These are phyloP conservation scores for Plasmodium reichenowi DNA, from an alignment of 169 alveolate species.

Conservation along the genomic window DNA sequence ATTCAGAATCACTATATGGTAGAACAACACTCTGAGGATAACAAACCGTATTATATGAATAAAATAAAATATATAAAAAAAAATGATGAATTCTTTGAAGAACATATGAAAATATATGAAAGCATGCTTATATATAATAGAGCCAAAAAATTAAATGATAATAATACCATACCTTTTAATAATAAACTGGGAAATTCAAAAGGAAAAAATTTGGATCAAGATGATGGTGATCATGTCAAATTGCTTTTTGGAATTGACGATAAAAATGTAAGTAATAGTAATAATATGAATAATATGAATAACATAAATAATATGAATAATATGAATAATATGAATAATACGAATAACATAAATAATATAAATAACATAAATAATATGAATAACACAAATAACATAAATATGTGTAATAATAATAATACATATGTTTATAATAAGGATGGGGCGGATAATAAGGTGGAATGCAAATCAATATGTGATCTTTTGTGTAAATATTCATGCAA, in stretches of 20 bases:
- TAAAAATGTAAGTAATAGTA: background rate
- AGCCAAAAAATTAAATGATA: background rate
- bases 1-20: too few species aligned
- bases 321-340: too few species aligned
- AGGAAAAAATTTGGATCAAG: background rate
- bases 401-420: too few species aligned
- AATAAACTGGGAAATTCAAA: too few species aligned
- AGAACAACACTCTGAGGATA: too few species aligned
- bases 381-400: too few species aligned
- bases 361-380: background rate
- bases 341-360: background rate
- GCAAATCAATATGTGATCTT: background rate
- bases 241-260: background rate
- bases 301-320: too few species aligned
- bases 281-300: background rate
- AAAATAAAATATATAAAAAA: constrained; percentile 10
- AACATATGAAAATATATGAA: background rate
- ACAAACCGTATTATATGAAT: background rate
- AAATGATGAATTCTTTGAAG: background rate
- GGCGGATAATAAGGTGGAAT: background rate
- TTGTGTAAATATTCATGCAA: background rate
- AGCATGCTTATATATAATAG: constrained; percentile 4
- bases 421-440: background rate
- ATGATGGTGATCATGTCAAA: background rate
- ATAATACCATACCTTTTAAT: background rate